Conservation (phyloP, 2,329 filamentous ascomycete species). For the Penicillium rolfsii region DNA sequence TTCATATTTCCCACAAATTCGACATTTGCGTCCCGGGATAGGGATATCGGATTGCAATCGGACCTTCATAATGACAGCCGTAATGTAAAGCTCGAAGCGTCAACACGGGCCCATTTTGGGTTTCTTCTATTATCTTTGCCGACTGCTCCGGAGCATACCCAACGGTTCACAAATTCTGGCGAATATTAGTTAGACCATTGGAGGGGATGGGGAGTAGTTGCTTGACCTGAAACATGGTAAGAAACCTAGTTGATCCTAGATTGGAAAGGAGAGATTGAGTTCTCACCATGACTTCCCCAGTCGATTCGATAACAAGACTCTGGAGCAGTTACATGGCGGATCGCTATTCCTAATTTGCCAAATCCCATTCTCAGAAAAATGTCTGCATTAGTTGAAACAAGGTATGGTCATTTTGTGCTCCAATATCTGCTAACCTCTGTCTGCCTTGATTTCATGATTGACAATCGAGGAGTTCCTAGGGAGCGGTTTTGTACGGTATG, state of each 20-base stretch:
- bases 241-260: no score
- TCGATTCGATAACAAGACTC: no score
- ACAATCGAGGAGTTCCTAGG: neutral
- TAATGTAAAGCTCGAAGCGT: slow-evolving; percentile 35
- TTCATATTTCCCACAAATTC: no score
- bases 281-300: no score
- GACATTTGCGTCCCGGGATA: slow-evolving; percentile 43
- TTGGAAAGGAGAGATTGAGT: no score
- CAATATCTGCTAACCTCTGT: neutral
- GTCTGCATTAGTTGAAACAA: neutral
- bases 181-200: slow-evolving; percentile 30
- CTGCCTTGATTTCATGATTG: neutral
- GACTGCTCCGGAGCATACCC: no score
- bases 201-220: slow-evolving; percentile 23
- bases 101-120: no score
- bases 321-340: no score
- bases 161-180: no score
- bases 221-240: no score
- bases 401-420: neutral
- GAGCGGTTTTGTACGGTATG: neutral
- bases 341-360: no score
- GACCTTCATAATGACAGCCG: slow-evolving; percentile 49
- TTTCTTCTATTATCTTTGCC: no score
- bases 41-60: slow-evolving; percentile 47
- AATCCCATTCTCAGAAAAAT: neutral